Percentiles rank a stretch among this genome's conserved stretches.
These are phyloP conservation scores for Rhodotorula toruloides DNA, from an alignment of 768 basidiomycete species.

Conservation along the genomic window DNA sequence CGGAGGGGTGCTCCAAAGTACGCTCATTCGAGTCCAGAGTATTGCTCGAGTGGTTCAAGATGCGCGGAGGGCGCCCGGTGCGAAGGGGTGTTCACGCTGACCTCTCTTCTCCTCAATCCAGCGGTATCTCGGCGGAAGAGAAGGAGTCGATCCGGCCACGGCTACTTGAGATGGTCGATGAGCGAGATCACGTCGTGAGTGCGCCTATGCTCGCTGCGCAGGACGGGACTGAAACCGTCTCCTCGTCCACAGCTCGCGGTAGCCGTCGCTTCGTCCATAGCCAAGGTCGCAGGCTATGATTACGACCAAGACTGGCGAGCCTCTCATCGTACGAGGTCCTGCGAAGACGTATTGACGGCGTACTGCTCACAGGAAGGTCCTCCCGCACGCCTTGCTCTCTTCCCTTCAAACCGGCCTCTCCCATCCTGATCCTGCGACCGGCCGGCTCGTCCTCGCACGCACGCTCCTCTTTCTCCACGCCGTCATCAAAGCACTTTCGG, in stretches of 20 bases:
- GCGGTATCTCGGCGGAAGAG: constrained; percentile 65
- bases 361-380: constrained; percentile 55
- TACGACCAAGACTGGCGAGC: constrained; percentile 67
- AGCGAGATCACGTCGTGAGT: constrained; percentile 67
- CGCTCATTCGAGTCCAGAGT: too few species aligned
- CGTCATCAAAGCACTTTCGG: constrained; percentile 35
- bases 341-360: constrained; percentile 23
- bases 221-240: not conserved
- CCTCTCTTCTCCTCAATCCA: constrained; percentile 44
- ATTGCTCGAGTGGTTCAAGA: too few species aligned
- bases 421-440: constrained; percentile 50
- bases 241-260: constrained; percentile 61
- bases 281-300: constrained; percentile 72
- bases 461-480: constrained; percentile 35
- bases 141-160: constrained; percentile 61
- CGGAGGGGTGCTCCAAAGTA: constrained; percentile 52
- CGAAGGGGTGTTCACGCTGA: not conserved
- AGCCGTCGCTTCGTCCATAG: constrained; percentile 67
- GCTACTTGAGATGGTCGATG: constrained; percentile 64
- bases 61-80: too few species aligned
- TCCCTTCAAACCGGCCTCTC: constrained; percentile 54
- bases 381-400: constrained; percentile 56
- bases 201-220: not conserved
- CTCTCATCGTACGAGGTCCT: not conserved
- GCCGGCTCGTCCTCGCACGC: constrained; percentile 34